Conservation (phyloP, 106 monocot genomes). For the Acanthochlamys bracteata region DNA sequence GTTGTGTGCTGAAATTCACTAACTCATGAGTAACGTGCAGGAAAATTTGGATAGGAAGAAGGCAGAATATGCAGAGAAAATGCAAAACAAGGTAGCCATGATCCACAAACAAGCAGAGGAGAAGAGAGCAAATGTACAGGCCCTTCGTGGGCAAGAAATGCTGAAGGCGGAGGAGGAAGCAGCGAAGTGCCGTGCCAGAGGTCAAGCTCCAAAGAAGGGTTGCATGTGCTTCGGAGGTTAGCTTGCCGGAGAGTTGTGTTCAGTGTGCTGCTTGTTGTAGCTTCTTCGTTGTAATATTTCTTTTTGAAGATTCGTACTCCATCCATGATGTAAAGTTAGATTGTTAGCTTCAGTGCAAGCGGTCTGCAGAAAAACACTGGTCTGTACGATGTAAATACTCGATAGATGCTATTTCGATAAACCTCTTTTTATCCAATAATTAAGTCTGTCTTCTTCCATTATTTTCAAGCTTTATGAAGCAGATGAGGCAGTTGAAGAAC, state of each 20-base stretch:
- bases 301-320: neutral
- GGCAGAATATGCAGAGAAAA: slow-evolving; percentile 32
- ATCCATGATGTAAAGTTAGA: neutral
- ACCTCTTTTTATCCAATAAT: too few relatives aligned
- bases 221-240: slow-evolving; percentile 21
- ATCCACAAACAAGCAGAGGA: slow-evolving; percentile 53
- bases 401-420: too few relatives aligned
- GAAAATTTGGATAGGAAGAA: slow-evolving; percentile 39
- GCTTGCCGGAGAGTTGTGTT: neutral
- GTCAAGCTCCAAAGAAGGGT: slow-evolving; percentile 23
- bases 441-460: too few relatives aligned
- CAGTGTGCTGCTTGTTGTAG: neutral
- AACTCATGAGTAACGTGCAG: slow-evolving; percentile 10
- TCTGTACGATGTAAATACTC: neutral
- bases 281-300: neutral
- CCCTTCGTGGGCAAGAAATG: slow-evolving; percentile 18
- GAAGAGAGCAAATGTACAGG: slow-evolving; percentile 31
- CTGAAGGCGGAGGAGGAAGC: slow-evolving; percentile 37
- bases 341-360: neutral
- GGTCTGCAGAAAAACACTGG: neutral
- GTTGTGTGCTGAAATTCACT: neutral
- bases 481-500: too few relatives aligned
- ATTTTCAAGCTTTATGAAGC: too few relatives aligned
- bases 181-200: slow-evolving; percentile 30
- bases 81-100: slow-evolving; percentile 38